Conservation (phyloP, 208 protist species). For the Trypanosoma vivax region DNA sequence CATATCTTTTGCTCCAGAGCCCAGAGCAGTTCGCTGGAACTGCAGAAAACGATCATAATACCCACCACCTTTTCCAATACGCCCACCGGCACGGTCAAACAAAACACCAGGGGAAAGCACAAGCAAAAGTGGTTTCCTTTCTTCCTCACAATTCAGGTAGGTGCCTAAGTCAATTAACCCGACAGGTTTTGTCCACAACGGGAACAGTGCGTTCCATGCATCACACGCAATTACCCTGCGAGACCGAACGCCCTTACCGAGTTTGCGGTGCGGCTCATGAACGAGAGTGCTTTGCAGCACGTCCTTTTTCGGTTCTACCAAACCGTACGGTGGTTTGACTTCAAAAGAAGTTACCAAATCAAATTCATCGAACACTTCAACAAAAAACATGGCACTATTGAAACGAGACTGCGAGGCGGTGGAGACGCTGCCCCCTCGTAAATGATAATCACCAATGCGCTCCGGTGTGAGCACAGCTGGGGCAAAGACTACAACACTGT, state of each 20-base stretch:
- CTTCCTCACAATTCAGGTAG: not conserved
- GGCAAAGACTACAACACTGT: conserved; percentile 21
- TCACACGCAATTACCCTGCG: conserved; percentile 35
- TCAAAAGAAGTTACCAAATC: conserved; percentile 42
- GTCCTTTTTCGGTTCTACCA: conserved; percentile 33
- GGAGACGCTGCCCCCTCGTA: not conserved
- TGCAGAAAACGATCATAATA: conserved; percentile 83
- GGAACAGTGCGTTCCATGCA: conserved; percentile 26
- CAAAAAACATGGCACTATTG: conserved; percentile 46
- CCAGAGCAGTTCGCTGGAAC: conserved; percentile 12
- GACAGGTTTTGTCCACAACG: conserved; percentile 14
- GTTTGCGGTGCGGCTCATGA: not conserved
- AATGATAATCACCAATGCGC: not conserved
- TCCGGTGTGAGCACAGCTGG: conserved; percentile 21
- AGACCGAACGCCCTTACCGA: not conserved
- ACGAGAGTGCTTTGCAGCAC: conserved; percentile 24
- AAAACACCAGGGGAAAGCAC: conserved; percentile 67
- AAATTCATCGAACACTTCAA: conserved; percentile 45
- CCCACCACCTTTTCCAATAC: conserved; percentile 79
- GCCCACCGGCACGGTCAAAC: conserved; percentile 45
- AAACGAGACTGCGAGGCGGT: conserved; percentile 6
- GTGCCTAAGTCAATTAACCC: conserved; percentile 18
- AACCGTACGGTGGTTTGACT: conserved; percentile 26
- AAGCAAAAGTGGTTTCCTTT: conserved; percentile 13
- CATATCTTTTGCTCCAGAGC: not conserved